phyloP scores from a whole-genome alignment of 1,284 basidiomycete species.

The Pseudozyma hubeiensis region DNA sequence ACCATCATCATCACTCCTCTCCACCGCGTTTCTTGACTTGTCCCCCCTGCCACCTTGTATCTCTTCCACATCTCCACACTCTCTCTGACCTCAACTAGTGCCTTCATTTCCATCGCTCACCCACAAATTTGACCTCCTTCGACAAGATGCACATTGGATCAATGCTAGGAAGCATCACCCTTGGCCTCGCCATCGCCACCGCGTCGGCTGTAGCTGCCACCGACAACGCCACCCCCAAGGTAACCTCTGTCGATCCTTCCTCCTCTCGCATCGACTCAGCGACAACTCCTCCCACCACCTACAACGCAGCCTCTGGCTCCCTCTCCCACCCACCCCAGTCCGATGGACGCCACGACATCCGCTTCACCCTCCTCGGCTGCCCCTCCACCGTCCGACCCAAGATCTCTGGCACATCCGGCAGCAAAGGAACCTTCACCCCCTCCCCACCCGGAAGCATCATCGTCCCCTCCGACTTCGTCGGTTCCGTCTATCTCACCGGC shows the following conservation, averaged over 20 bases:
- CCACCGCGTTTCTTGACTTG: too few relatives aligned
- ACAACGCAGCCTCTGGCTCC: constrained; percentile 13
- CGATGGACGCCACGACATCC: constrained; percentile 40
- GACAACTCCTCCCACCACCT: constrained; percentile 1
- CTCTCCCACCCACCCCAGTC: constrained; percentile 18
- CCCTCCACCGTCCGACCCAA: constrained; percentile 25
- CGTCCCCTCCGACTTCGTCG: constrained; percentile 38
- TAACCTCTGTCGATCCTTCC: constrained; percentile 1
- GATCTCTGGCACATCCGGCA: constrained; percentile 33
- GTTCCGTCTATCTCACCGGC: constrained; percentile 37
- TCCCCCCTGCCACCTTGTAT: too few relatives aligned
- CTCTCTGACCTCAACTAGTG: too few relatives aligned
- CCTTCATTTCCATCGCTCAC: too few relatives aligned
- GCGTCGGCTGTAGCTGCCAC: background rate
- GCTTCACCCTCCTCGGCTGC: constrained; percentile 29
- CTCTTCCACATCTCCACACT: too few relatives aligned
- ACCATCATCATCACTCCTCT: too few relatives aligned
- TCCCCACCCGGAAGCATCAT: constrained; percentile 23
- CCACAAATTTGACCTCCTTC: too few relatives aligned
- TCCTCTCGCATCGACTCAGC: background rate
- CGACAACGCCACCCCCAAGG: constrained; percentile 1
- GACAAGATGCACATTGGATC: constrained; percentile 14
- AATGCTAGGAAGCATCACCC: constrained; percentile 13
- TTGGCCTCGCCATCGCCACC: constrained; percentile 8
- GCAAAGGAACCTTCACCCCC: constrained; percentile 16